phyloP scores from a whole-genome alignment of 345 rosid genomes.

The Raphanus sativus region DNA sequence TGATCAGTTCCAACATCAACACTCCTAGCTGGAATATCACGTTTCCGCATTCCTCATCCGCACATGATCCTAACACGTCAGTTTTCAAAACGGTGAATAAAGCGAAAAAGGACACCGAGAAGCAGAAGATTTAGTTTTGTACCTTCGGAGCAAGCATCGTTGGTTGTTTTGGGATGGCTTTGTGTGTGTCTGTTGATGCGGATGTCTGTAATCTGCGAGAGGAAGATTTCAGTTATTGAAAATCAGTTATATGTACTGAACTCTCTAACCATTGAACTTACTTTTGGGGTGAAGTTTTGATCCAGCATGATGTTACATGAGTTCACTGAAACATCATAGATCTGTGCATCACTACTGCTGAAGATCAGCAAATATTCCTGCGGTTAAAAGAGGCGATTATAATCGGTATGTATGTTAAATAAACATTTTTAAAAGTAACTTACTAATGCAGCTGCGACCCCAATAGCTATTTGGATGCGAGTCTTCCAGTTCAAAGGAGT shows the following conservation, averaged over 20 bases:
- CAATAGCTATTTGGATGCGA: slow-evolving; percentile 72
- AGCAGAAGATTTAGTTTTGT: neutral
- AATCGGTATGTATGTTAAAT: neutral
- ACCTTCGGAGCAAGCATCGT: slow-evolving; percentile 58
- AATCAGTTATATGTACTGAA: neutral
- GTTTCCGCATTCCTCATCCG: slow-evolving; percentile 48
- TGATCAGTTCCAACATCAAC: slow-evolving; percentile 77
- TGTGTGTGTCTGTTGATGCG: slow-evolving; percentile 46
- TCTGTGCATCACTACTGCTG: slow-evolving; percentile 60
- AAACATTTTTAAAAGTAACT: slow-evolving; percentile 26
- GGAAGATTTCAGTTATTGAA: neutral
- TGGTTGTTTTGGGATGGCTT: slow-evolving; percentile 36
- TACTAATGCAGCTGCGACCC: slow-evolving; percentile 96
- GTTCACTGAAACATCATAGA: slow-evolving; percentile 67
- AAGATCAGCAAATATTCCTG: slow-evolving; percentile 91
- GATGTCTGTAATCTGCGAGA: slow-evolving; percentile 64
- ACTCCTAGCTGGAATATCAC: slow-evolving; percentile 84
- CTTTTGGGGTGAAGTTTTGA: slow-evolving; percentile 85
- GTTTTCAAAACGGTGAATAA: neutral
- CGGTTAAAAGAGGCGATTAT: slow-evolving; percentile 6
- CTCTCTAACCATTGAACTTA: slow-evolving; percentile 9
- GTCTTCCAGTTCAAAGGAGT: slow-evolving; percentile 92
- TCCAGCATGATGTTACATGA: slow-evolving; percentile 87
- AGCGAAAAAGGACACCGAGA: neutral
- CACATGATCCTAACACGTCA: slow-evolving; percentile 32